Evolutionary conservation across 2,329 filamentous ascomycete genomes (phyloP), one percentile per base, ranked within the genome.

Genomic region (Rutstroemia sp.): DNA sequence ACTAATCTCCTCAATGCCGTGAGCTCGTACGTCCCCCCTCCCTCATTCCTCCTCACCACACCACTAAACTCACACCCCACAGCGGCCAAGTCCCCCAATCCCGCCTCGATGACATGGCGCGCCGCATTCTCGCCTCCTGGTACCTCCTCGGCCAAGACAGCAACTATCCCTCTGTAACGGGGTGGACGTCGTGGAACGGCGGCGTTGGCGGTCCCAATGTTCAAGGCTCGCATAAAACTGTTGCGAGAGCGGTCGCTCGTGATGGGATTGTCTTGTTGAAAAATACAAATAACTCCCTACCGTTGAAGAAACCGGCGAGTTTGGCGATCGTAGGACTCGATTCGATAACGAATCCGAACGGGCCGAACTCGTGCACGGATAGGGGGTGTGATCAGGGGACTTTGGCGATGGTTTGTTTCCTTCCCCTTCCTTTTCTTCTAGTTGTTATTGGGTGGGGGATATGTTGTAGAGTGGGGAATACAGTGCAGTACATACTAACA

Each of bases 231-330:
- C 79, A 87, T 68, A 83, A 82, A 64, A 77, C 81, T 41, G 82
- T 88, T 62, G 81, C 87, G 17, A 71, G 79, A 48, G 73, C 77
- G 7, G 67, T 81, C 41, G 76, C 78, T 8, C 68, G 80, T 54
- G 77, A 83, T 63, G 76, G 81, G 8, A 84, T 79, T 56, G 82
- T 86, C 1, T 69, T 90, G n/a, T 73, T 90, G 54, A 87, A 88
- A 74, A 89, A 89, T 67, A 73, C 74, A 2, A 75, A 68, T 48
- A 72, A 71, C 23, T 72, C 77, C 7, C 71, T 88, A 0, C 86
- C 86, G 0, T 72, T 88, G 7, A 75, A 76, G 53, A 75, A 73
- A 54, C 77, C 78, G 60, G 56, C 73, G 61, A 76, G 75, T 62
- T 75, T 85, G 9, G 81, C 79, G 6, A 72, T 85, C 54, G 80